Conservation (phyloP, 2,329 filamentous ascomycete species). For the Pseudopithomyces chartarum region DNA sequence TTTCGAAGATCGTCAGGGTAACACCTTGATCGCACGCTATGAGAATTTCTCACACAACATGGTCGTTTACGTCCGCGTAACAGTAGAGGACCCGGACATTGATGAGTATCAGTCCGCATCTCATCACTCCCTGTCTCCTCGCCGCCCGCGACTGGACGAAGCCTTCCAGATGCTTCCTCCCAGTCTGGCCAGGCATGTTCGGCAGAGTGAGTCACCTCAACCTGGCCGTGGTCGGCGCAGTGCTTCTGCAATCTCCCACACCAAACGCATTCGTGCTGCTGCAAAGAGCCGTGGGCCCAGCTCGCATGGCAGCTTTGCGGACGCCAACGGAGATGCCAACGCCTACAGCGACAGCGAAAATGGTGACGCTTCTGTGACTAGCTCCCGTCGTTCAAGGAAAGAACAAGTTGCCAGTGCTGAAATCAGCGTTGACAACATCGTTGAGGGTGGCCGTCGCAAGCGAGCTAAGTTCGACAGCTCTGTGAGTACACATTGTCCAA, state of each 20-base stretch:
- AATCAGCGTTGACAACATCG: constrained; percentile 97
- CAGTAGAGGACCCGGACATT: constrained; percentile 60
- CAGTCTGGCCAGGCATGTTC: constrained; percentile 66
- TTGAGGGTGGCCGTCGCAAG: constrained; percentile 94
- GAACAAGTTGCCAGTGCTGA: constrained; percentile 93
- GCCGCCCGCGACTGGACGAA: constrained; percentile 64
- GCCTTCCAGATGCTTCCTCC: constrained; percentile 68
- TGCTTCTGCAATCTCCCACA: constrained; percentile 71
- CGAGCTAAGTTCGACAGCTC: constrained; percentile 95
- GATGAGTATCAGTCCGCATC: constrained; percentile 54
- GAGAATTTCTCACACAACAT: constrained; percentile 95
- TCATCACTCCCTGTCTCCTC: constrained; percentile 57
- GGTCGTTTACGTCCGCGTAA: constrained; percentile 89
- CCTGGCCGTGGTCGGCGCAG: constrained; percentile 74
- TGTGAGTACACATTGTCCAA: constrained; percentile 64
- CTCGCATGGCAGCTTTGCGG: constrained; percentile 62
- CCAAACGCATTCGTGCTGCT: constrained; percentile 64
- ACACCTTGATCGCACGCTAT: constrained; percentile 91
- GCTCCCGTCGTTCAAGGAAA: constrained; percentile 74
- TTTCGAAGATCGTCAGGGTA: constrained; percentile 89
- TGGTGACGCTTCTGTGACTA: constrained; percentile 72
- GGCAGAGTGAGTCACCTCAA: constrained; percentile 77
- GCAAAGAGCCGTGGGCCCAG: constrained; percentile 71
- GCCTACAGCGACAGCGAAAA: constrained; percentile 89
- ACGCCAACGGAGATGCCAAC: constrained; percentile 65